Conservation (phyloP, 2,329 filamentous ascomycete genomes). For the Phyllosticta citrichinensis region DNA sequence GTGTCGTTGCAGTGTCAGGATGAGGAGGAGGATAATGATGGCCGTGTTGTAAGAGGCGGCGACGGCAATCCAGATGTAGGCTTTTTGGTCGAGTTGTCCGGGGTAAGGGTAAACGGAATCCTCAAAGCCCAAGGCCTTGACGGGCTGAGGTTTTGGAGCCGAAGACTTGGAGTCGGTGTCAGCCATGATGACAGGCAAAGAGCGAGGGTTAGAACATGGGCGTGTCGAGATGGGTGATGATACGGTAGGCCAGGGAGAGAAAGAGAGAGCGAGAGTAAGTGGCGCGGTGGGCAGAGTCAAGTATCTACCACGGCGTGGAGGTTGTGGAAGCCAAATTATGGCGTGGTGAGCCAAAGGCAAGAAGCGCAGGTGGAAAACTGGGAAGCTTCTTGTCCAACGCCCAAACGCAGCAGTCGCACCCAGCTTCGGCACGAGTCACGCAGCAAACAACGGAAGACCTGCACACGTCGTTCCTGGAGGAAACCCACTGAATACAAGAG, state of each 20-base stretch:
- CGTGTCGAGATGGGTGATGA: background rate
- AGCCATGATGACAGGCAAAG: background rate
- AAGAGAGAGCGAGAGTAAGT: background rate
- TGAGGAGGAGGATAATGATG: background rate
- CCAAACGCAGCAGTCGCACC: background rate
- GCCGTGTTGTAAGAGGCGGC: conserved; percentile 4
- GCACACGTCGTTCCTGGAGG: background rate
- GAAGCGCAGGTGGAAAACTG: background rate
- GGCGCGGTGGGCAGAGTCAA: background rate
- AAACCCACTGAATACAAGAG: background rate
- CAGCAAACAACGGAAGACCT: too few relatives aligned
- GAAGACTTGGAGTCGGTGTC: background rate
- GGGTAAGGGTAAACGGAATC: background rate
- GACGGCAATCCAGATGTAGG: conserved; percentile 4
- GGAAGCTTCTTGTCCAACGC: background rate
- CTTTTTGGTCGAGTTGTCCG: background rate
- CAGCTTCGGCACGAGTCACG: background rate
- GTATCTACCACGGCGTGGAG: background rate
- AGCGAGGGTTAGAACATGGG: background rate
- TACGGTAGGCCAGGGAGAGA: background rate
- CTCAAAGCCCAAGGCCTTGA: background rate
- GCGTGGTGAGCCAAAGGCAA: background rate
- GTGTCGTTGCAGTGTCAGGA: conserved; percentile 2
- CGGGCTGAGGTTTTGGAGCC: background rate
- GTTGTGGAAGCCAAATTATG: background rate